phyloP scores from a whole-genome alignment of 1,139 yeast genomes.

The Taphrina populina region DNA sequence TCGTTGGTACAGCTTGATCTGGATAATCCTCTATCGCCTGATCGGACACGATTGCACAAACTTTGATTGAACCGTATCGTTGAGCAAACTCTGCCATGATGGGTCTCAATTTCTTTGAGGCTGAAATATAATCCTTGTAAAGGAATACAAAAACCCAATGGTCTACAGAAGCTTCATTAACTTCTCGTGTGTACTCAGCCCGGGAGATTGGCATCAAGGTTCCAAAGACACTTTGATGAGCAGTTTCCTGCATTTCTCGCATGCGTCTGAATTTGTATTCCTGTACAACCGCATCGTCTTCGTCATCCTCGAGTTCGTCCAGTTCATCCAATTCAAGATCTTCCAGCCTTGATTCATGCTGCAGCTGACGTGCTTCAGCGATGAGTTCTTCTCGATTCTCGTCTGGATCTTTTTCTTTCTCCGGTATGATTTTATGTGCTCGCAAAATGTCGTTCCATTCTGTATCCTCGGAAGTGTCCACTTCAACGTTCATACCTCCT shows the following conservation, averaged over 20 bases:
- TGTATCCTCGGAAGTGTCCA: constrained; percentile 92
- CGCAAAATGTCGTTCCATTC: constrained; percentile 97
- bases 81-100: constrained; percentile 49
- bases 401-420: constrained; percentile 84
- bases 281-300: constrained; percentile 72
- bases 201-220: constrained; percentile 72
- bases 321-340: constrained; percentile 70
- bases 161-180: constrained; percentile 71
- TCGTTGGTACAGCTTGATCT: constrained; percentile 83
- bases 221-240: constrained; percentile 68
- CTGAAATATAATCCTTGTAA: constrained; percentile 41
- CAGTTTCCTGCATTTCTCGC: constrained; percentile 64
- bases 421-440: constrained; percentile 87
- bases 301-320: constrained; percentile 49
- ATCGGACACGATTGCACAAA: constrained; percentile 83
- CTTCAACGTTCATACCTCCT: constrained; percentile 30
- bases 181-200: constrained; percentile 81
- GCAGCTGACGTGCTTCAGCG: constrained; percentile 73
- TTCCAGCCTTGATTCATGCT: constrained; percentile 73
- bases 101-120: constrained; percentile 35
- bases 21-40: constrained; percentile 93
- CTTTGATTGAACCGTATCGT: constrained; percentile 75
- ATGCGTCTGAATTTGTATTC: constrained; percentile 73
- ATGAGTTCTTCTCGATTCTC: constrained; percentile 82
- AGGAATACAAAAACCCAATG: constrained; percentile 72